Evolutionary conservation across 108 stramenopile species (phyloP), one percentile per base, ranked within the genome.

Genomic region (Fistulifera solaris): DNA sequence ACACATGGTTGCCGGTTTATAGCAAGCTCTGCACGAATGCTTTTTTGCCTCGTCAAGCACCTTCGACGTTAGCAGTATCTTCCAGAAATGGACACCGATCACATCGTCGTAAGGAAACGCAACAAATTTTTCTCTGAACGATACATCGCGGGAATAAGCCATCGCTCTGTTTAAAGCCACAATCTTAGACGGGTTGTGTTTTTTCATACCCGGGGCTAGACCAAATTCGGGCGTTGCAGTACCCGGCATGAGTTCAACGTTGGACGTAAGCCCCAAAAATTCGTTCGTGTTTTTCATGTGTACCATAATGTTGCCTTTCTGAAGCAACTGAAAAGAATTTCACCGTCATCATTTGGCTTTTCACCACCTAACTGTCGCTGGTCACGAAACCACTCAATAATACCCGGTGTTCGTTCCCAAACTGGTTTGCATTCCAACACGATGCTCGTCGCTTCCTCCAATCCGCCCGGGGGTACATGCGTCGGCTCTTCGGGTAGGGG

Each of bases 191-290:
- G 53, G 53, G 31, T 38, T 21, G 21, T 38, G 53, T 4, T 2
- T 31, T 17, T 54, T 54, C 35, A 54, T 38, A 16, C 35, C 53
- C 15, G 53, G 53, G 21, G 44, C 19, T 8, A 45, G 19, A 21
- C 11, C 2, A 45, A 45, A 45, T 3, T 21, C 19, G 4, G 44
- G 44, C 17, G 11, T 17, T 11, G 21, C 19, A 21, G 17, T 17
- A 11, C 44, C 44, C 3, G 17, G 17, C 44, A 45, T 45, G 2
- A 21, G 19, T 2, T 45, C 44, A 11, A 45, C 17, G 3, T 45
- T 45, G 44, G 7, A 8, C 2, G 44, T 45, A 21, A 45, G 44
- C 19, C 11, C 44, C 17, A 17, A 5, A 5, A 21, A 5, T 11
- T 21, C 5, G 2, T 11, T 11, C 11, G 19, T 17, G 17, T 45